A percentile compares a stretch with the other conserved stretches of the same genome.
Evolutionary conservation across 2,329 filamentous ascomycete species (phyloP).

Genomic region (Neonectria punicea): DNA sequence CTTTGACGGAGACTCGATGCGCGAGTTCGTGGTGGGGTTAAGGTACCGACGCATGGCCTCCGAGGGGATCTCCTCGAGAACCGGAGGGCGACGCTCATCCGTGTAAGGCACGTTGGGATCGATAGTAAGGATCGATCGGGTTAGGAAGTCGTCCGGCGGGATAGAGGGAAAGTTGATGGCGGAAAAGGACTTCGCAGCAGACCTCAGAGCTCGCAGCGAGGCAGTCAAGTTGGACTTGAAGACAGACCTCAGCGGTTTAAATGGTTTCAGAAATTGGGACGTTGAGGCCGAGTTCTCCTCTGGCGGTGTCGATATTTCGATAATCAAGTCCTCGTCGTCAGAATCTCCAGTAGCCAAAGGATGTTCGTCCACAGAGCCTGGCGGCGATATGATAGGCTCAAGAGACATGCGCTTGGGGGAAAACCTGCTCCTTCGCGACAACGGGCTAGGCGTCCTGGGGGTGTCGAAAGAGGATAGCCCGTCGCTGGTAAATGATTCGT

Average conservation of each 20-base stretch:
- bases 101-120: conserved; percentile 74
- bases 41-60: conserved; percentile 74
- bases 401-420: conserved; percentile 60
- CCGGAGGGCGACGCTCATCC: conserved; percentile 72
- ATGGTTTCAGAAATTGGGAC: conserved; percentile 50
- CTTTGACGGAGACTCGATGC: conserved; percentile 45
- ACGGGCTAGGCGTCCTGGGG: conserved; percentile 54
- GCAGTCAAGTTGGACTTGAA: conserved; percentile 78
- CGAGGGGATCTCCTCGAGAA: conserved; percentile 71
- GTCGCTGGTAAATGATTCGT: conserved; percentile 64
- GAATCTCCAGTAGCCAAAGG: conserved; percentile 54
- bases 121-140: conserved; percentile 74
- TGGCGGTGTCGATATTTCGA: conserved; percentile 56
- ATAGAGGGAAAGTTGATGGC: conserved; percentile 71
- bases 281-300: conserved; percentile 48
- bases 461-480: conserved; percentile 60
- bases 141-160: conserved; percentile 73
- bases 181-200: conserved; percentile 72
- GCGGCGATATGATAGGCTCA: conserved; percentile 66
- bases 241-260: conserved; percentile 64
- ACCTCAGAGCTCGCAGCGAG: conserved; percentile 71
- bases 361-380: conserved; percentile 62
- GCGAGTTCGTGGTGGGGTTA: conserved; percentile 66
- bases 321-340: conserved; percentile 56
- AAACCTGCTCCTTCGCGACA: conserved; percentile 46